These are phyloP conservation scores for Suillus americanus DNA, from an alignment of 768 basidiomycete species.

Conservation along the genomic window DNA sequence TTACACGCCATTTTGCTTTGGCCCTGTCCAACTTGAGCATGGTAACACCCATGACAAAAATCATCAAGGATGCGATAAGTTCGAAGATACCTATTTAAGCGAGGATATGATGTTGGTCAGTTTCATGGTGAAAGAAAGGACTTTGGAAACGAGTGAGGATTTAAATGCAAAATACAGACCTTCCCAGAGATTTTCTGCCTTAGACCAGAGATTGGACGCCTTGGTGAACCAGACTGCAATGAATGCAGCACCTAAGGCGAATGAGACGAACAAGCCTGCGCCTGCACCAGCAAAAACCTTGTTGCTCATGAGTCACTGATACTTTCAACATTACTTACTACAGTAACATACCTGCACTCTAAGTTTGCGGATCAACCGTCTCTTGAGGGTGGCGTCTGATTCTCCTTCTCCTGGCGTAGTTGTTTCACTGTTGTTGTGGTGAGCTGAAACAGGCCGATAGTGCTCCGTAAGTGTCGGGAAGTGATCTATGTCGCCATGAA, in stretches of 20 bases:
- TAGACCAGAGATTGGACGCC: slow-evolving; percentile 79
- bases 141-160: neutral
- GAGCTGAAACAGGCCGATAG: neutral
- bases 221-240: slow-evolving; percentile 95
- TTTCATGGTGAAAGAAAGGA: neutral
- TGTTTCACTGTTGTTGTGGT: slow-evolving; percentile 8
- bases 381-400: slow-evolving; percentile 32
- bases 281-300: slow-evolving; percentile 78
- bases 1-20: slow-evolving; percentile 92
- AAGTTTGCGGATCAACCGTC: slow-evolving; percentile 62
- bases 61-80: slow-evolving; percentile 73
- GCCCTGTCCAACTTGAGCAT: slow-evolving; percentile 97
- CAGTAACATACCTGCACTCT: slow-evolving; percentile 52
- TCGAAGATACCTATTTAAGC: slow-evolving; percentile 57
- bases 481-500: slow-evolving; percentile 38
- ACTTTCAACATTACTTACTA: neutral
- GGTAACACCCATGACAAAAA: slow-evolving; percentile 89
- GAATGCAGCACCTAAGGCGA: slow-evolving; percentile 87
- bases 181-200: slow-evolving; percentile 91
- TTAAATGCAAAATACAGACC: slow-evolving; percentile 44
- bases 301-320: neutral
- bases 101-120: neutral
- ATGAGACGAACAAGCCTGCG: slow-evolving; percentile 73
- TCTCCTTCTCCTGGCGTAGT: slow-evolving; percentile 21
- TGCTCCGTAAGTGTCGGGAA: neutral